These are phyloP conservation scores for Cercophora scortea DNA, from an alignment of 495 filamentous ascomycete genomes.

Conservation along the genomic window DNA sequence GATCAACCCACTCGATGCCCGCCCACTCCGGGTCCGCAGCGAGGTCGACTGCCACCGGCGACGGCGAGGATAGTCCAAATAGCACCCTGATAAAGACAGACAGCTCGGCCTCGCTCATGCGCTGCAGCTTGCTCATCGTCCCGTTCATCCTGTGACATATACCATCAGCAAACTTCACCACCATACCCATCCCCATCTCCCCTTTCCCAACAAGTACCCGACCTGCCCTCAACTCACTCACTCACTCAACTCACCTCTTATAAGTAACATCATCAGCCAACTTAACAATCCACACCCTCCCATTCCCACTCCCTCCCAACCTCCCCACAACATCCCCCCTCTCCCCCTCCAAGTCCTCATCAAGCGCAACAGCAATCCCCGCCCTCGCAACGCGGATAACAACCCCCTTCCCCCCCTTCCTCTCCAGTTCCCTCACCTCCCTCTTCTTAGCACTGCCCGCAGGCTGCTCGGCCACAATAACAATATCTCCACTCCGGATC, in stretches of 20 bases:
- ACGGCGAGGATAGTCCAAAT: conserved; percentile 63
- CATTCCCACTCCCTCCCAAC: conserved; percentile 60
- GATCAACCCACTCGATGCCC: conserved; percentile 64
- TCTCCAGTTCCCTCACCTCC: conserved; percentile 56
- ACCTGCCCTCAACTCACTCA: neutral
- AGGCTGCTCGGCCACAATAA: conserved; percentile 69
- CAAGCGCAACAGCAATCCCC: conserved; percentile 64
- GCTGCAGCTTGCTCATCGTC: conserved; percentile 71
- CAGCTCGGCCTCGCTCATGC: conserved; percentile 62
- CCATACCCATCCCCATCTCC: too few species aligned
- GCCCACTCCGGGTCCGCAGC: conserved; percentile 29
- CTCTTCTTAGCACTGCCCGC: conserved; percentile 63
- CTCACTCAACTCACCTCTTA: conserved; percentile 48
- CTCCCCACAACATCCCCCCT: conserved; percentile 56
- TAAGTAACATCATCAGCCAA: conserved; percentile 93
- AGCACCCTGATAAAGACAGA: conserved; percentile 72
- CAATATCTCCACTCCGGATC: conserved; percentile 80
- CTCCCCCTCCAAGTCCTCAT: too few species aligned
- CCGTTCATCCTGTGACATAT: conserved; percentile 73
- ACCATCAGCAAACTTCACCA: neutral
- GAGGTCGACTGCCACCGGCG: conserved; percentile 42
- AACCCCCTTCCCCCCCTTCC: conserved; percentile 68
- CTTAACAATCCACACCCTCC: conserved; percentile 70
- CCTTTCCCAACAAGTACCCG: too few species aligned
- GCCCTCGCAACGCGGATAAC: conserved; percentile 60